Conservation (phyloP, 2,329 filamentous ascomycete species). For the Neofusicoccum kwambonambiense region DNA sequence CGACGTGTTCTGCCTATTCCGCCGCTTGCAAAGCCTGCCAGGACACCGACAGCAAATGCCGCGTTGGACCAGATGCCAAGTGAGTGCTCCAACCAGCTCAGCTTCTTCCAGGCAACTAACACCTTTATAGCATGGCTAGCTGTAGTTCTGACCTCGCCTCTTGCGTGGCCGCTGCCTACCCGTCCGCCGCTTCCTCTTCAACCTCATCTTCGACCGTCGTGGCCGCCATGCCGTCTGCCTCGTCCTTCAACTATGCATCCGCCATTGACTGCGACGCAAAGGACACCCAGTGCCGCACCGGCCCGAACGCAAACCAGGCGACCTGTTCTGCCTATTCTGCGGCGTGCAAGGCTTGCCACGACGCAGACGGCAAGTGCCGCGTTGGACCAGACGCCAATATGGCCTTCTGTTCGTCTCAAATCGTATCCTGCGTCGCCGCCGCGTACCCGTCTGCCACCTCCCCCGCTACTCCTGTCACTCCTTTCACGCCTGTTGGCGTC, state of each 20-base stretch:
- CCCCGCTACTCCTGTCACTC: too few relatives aligned
- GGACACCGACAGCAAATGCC: background rate
- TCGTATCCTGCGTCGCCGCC: background rate
- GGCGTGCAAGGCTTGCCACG: background rate
- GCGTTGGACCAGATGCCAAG: background rate
- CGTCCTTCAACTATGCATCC: background rate
- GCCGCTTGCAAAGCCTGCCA: background rate
- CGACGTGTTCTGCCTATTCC: background rate
- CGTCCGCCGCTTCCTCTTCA: too few relatives aligned
- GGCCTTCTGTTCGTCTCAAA: background rate
- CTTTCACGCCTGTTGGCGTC: too few relatives aligned
- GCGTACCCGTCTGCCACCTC: background rate
- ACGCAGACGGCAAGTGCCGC: background rate
- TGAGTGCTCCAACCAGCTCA: too few relatives aligned
- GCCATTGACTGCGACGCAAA: background rate
- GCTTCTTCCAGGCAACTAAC: too few relatives aligned
- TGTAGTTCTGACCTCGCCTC: background rate
- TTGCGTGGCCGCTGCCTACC: background rate
- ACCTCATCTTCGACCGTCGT: background rate
- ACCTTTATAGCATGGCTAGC: background rate
- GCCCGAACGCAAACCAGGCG: background rate
- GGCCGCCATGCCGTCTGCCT: background rate
- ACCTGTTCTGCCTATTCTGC: background rate
- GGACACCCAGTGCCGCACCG: background rate
- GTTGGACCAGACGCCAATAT: background rate